Conservation (phyloP, 2,329 filamentous ascomycete species). For the Claviceps fusiformis region DNA sequence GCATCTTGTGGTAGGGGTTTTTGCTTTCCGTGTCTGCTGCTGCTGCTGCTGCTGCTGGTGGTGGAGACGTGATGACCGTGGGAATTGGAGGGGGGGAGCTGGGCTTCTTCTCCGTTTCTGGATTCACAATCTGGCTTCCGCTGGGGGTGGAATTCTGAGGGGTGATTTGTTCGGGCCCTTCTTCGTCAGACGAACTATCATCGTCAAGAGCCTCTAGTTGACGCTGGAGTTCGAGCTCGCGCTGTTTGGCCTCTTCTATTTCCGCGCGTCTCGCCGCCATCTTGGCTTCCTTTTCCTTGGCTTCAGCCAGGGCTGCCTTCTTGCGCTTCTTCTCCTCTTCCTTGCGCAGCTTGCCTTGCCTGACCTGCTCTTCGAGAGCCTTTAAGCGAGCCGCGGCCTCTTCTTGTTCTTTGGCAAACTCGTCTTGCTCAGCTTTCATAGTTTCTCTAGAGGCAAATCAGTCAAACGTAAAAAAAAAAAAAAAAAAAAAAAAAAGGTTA, state of each 20-base stretch:
- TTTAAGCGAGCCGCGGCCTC: slow-evolving; percentile 71
- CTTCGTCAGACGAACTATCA: slow-evolving; percentile 65
- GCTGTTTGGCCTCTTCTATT: slow-evolving; percentile 79
- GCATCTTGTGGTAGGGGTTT: slow-evolving; percentile 89
- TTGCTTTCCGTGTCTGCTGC: slow-evolving; percentile 63
- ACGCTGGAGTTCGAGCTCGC: slow-evolving; percentile 76
- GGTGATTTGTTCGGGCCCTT: slow-evolving; percentile 58
- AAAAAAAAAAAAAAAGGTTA: background rate
- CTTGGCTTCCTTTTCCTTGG: slow-evolving; percentile 77
- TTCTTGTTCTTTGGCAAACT: slow-evolving; percentile 65
- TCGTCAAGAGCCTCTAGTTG: slow-evolving; percentile 67
- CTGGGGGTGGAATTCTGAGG: slow-evolving; percentile 42
- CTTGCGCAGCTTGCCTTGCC: slow-evolving; percentile 86
- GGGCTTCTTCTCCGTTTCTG: slow-evolving; percentile 39
- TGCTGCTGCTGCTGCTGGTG: slow-evolving; percentile 25
- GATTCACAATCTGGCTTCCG: slow-evolving; percentile 36
- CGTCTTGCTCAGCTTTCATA: slow-evolving; percentile 63
- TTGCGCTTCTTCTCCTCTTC: slow-evolving; percentile 89
- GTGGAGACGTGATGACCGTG: slow-evolving; percentile 35
- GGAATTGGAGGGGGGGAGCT: slow-evolving; percentile 41
- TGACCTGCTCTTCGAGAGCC: slow-evolving; percentile 86
- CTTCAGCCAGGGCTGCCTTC: slow-evolving; percentile 74
- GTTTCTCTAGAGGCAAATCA: slow-evolving; percentile 45
- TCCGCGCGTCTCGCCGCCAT: slow-evolving; percentile 78
- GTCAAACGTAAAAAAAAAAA: slow-evolving; percentile 1